Conservation (phyloP, 2,329 filamentous ascomycete genomes). For the Pseudogymnoascus sp. region DNA sequence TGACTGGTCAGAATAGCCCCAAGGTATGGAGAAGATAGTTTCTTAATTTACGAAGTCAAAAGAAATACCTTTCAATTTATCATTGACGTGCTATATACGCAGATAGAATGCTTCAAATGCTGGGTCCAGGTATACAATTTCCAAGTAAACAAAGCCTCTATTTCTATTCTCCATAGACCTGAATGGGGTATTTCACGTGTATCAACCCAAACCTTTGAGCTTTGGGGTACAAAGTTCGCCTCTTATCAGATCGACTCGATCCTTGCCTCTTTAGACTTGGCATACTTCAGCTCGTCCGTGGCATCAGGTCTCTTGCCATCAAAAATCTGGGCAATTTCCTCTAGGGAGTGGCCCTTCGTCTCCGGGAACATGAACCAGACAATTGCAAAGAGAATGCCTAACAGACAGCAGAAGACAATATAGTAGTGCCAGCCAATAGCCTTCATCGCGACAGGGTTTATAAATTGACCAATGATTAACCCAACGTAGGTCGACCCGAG, state of each 20-base stretch:
- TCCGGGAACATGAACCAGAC: slow-evolving; percentile 37
- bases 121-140: too few species aligned
- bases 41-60: too few species aligned
- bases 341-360: slow-evolving; percentile 28
- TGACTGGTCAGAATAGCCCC: too few species aligned
- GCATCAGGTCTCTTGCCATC: slow-evolving; percentile 39
- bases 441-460: slow-evolving; percentile 36
- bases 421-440: slow-evolving; percentile 37
- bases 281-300: slow-evolving; percentile 57
- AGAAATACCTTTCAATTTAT: too few species aligned
- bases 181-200: too few species aligned
- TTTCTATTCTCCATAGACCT: too few species aligned
- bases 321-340: slow-evolving; percentile 29
- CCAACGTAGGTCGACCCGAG: neutral
- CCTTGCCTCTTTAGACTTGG: slow-evolving; percentile 54
- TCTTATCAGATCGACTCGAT: slow-evolving; percentile 46
- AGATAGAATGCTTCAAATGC: too few species aligned
- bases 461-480: slow-evolving; percentile 33
- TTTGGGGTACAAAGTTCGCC: neutral
- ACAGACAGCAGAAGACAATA: slow-evolving; percentile 33
- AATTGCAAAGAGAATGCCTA: slow-evolving; percentile 28
- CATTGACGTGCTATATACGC: too few species aligned
- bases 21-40: too few species aligned
- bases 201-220: too few species aligned
- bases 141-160: too few species aligned